phyloP scores from a whole-genome alignment of 2,329 filamentous ascomycete species.

The Xylariaceae sp. region DNA sequence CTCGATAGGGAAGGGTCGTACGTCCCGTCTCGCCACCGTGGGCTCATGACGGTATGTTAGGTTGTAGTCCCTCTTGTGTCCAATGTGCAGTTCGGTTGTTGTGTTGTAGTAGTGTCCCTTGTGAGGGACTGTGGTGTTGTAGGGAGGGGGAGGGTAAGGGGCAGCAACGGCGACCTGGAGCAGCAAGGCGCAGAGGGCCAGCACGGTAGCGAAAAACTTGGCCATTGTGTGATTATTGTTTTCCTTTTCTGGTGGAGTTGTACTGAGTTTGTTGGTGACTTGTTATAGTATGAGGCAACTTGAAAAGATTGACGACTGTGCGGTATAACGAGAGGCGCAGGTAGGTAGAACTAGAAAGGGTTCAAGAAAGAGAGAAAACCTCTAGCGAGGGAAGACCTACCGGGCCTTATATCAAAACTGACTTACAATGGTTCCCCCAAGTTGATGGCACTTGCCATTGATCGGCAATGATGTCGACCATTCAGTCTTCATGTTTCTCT shows the following conservation, averaged over 20 bases:
- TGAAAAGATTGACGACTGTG: too few relatives aligned
- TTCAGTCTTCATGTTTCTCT: too few relatives aligned
- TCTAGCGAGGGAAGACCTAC: too few relatives aligned
- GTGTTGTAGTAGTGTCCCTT: constrained; percentile 14
- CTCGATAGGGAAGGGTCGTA: constrained; percentile 24
- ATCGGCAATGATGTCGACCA: too few relatives aligned
- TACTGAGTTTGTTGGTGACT: too few relatives aligned
- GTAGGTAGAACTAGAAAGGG: too few relatives aligned
- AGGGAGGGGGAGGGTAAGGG: constrained; percentile 17
- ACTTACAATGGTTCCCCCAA: too few relatives aligned
- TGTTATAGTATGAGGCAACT: too few relatives aligned
- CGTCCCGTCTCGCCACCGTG: constrained; percentile 14
- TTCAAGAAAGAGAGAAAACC: too few relatives aligned
- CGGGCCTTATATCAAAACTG: too few relatives aligned
- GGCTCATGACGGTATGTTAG: constrained; percentile 8
- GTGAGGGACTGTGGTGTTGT: constrained; percentile 13
- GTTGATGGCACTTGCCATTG: too few relatives aligned
- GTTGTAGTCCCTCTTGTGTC: constrained; percentile 9
- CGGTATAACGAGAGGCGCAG: too few relatives aligned
- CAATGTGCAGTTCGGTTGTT: constrained; percentile 2
- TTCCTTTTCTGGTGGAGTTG: neutral
- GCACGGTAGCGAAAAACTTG: constrained; percentile 26
- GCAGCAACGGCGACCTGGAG: constrained; percentile 24
- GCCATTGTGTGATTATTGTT: constrained; percentile 22
- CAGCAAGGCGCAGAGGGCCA: constrained; percentile 24